Evolutionary conservation across 495 filamentous ascomycete species (phyloP).

Genomic region (Apodospora peruviana): DNA sequence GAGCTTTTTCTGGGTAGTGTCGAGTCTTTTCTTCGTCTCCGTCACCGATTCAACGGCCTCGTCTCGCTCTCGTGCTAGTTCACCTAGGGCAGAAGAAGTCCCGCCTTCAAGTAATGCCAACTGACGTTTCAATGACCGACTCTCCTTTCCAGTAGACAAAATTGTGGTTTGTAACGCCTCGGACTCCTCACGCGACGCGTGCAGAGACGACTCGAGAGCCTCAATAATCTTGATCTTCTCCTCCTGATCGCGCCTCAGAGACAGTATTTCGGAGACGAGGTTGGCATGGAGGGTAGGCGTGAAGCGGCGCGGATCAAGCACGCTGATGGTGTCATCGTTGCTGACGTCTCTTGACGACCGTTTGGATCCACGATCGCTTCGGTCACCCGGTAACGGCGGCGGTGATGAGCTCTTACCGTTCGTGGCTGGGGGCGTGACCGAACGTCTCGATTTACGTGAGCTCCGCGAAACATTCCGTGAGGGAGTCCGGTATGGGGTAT

Average conservation of each 20-base stretch:
- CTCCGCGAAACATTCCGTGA: conserved; percentile 53
- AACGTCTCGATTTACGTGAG: conserved; percentile 46
- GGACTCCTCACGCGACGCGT: conserved; percentile 64
- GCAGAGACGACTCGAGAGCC: conserved; percentile 68
- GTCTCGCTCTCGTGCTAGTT: conserved; percentile 81
- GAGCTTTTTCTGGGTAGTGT: conserved; percentile 70
- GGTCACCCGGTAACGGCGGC: conserved; percentile 49
- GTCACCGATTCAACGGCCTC: conserved; percentile 66
- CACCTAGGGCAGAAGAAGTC: conserved; percentile 73
- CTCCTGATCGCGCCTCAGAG: conserved; percentile 80
- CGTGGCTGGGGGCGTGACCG: conserved; percentile 53
- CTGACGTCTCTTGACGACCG: conserved; percentile 51
- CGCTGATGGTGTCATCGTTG: conserved; percentile 68
- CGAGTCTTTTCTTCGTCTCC: conserved; percentile 75
- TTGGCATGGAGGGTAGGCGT: conserved; percentile 94
- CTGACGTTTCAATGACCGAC: conserved; percentile 74
- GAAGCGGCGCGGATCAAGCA: conserved; percentile 83
- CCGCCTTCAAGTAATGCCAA: conserved; percentile 82
- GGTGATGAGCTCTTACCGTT: conserved; percentile 55
- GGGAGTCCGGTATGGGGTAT: conserved; percentile 60
- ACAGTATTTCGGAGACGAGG: conserved; percentile 88
- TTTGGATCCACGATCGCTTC: conserved; percentile 40
- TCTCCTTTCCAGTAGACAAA: conserved; percentile 62
- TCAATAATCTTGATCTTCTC: conserved; percentile 80
- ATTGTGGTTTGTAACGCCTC: conserved; percentile 59